phyloP scores from a whole-genome alignment of 140 eudicot species.

The Cichorium intybus region DNA sequence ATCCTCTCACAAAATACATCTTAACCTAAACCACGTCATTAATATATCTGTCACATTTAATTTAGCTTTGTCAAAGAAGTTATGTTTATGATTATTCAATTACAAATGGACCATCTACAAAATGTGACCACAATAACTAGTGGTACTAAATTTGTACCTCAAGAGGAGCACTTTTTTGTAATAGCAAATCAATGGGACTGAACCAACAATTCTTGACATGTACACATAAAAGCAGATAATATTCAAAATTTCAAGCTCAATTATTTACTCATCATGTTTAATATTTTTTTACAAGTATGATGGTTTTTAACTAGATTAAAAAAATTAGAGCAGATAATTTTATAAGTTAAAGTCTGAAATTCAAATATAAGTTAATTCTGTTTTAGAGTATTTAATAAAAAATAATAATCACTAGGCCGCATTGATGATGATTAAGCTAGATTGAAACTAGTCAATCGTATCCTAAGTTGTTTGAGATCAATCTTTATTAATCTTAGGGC shows the following conservation, averaged over 20 bases:
- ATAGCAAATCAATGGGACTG: slow-evolving; percentile 3
- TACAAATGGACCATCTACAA: not conserved
- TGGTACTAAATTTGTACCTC: slow-evolving; percentile 23
- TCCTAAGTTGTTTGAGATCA: not conserved
- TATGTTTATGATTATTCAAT: not conserved
- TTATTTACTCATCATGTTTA: not conserved
- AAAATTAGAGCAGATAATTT: no score
- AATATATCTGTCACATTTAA: not conserved
- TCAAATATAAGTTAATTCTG: no score
- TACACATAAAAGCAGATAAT: not conserved
- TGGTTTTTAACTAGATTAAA: no score
- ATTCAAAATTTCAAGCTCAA: not conserved
- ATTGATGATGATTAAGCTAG: no score
- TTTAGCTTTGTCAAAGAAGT: not conserved
- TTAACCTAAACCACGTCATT: no score
- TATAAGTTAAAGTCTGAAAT: no score
- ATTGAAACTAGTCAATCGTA: no score
- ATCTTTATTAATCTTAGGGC: not conserved
- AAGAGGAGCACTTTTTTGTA: not conserved
- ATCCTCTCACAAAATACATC: no score
- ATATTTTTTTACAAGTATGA: not conserved
- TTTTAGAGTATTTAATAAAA: no score
- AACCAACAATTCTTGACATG: slow-evolving; percentile 6
- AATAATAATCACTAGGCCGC: no score
- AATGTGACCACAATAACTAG: slow-evolving; percentile 26